A percentile compares a stretch with the other conserved stretches of the same genome.
Evolutionary conservation across 495 filamentous ascomycete genomes (phyloP).

Genomic region (Staphylotrichum tortipilum): DNA sequence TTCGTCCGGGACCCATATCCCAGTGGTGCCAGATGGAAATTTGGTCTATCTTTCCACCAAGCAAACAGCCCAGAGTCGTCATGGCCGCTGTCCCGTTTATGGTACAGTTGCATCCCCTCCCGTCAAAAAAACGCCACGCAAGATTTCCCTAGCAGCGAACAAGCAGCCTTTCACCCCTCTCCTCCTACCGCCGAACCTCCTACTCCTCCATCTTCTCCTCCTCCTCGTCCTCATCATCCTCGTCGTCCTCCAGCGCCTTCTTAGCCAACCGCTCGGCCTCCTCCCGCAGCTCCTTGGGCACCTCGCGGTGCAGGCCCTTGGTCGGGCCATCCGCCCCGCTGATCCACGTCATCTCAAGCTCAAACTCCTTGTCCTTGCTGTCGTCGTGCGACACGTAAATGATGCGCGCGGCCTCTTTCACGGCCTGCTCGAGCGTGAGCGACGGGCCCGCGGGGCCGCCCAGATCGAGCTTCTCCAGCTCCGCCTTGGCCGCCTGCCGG

Average conservation of each 20-base stretch:
- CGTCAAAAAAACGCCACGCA: too few relatives aligned
- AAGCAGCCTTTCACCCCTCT: too few relatives aligned
- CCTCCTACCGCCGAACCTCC: conserved; percentile 6
- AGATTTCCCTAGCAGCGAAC: too few relatives aligned
- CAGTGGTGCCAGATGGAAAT: conserved; percentile 8
- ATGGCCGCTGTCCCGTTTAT: conserved; percentile 2
- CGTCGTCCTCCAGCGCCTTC: conserved; percentile 65
- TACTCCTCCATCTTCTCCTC: conserved; percentile 65
- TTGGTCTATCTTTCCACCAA: conserved; percentile 6
- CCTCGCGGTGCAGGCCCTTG: conserved; percentile 81
- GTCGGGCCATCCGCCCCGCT: conserved; percentile 74
- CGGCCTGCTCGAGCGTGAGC: conserved; percentile 73
- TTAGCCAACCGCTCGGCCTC: conserved; percentile 87
- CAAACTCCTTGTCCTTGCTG: conserved; percentile 96
- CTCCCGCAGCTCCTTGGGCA: conserved; percentile 78
- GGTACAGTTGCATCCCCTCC: conserved; percentile 3
- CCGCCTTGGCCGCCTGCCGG: conserved; percentile 89
- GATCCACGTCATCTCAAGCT: conserved; percentile 98
- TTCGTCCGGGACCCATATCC: not conserved
- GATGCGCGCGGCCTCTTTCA: conserved; percentile 93
- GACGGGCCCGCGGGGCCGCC: conserved; percentile 38
- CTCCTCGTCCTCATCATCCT: conserved; percentile 62
- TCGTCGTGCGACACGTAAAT: conserved; percentile 96
- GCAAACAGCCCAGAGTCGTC: not conserved
- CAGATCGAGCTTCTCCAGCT: conserved; percentile 96